Conservation (phyloP, 208 protist genomes). For the Crithidia expoeki region DNA sequence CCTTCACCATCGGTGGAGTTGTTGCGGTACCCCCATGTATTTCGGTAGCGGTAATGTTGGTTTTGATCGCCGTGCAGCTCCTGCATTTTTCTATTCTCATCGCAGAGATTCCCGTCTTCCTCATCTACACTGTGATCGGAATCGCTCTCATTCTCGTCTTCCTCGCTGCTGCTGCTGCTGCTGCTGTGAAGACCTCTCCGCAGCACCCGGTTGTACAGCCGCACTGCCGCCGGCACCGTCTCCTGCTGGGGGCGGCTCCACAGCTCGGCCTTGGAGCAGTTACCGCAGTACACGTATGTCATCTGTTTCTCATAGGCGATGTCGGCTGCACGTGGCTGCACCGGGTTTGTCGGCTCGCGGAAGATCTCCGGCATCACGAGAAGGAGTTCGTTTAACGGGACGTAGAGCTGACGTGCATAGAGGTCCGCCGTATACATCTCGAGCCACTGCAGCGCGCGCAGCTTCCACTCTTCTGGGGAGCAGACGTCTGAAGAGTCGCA, state of each 20-base stretch:
- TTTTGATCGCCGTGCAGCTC: no score
- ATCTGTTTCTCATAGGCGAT: slow-evolving; percentile 82
- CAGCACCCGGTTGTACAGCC: slow-evolving; percentile 32
- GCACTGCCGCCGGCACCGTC: slow-evolving; percentile 22
- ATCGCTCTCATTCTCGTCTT: slow-evolving; percentile 3
- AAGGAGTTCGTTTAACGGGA: slow-evolving; percentile 82
- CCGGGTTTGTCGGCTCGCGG: slow-evolving; percentile 60
- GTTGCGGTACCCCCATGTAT: no score
- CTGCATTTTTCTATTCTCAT: no score
- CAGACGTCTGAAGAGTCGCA: slow-evolving; percentile 18
- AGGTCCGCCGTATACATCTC: slow-evolving; percentile 76
- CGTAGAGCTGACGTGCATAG: slow-evolving; percentile 64
- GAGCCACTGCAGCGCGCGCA: slow-evolving; percentile 83
- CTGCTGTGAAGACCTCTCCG: slow-evolving; percentile 24
- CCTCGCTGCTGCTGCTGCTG: slow-evolving; percentile 22
- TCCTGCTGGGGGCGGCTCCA: slow-evolving; percentile 27
- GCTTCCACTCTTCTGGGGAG: slow-evolving; percentile 62
- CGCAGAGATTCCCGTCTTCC: no score
- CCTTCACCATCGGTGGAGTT: no score
- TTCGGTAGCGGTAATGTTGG: no score
- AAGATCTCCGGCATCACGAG: slow-evolving; percentile 77
- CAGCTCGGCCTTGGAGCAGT: slow-evolving; percentile 66
- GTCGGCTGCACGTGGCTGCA: slow-evolving; percentile 67
- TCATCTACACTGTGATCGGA: not conserved
- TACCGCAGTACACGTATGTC: slow-evolving; percentile 83